Conservation (phyloP, 345 rosid species). For the Cardamine occulta region DNA sequence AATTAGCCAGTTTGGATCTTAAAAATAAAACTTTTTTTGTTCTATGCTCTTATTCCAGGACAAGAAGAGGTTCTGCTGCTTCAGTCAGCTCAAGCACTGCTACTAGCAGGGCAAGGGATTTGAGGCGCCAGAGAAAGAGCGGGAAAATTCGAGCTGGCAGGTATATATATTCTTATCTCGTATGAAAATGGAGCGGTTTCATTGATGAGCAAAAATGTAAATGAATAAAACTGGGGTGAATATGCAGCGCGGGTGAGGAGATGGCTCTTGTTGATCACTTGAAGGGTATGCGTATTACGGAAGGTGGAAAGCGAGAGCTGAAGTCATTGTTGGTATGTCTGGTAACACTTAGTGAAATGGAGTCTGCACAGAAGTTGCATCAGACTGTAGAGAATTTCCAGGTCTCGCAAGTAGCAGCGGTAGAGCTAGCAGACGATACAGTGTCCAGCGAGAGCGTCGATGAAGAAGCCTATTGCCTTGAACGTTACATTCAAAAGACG, state of each 20-base stretch:
- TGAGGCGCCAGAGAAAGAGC: conserved; percentile 68
- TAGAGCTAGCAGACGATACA: conserved; percentile 79
- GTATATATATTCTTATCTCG: conserved; percentile 42
- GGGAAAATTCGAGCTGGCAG: conserved; percentile 98
- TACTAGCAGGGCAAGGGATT: conserved; percentile 70
- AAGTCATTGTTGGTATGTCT: conserved; percentile 74
- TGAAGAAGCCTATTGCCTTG: conserved; percentile 64
- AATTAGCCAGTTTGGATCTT: not conserved
- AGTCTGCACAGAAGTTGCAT: conserved; percentile 74
- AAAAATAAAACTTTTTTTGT: conserved; percentile 2
- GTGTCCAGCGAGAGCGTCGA: conserved; percentile 55
- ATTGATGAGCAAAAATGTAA: conserved; percentile 14
- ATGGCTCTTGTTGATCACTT: conserved; percentile 91
- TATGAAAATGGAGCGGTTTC: not conserved
- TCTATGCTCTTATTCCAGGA: conserved; percentile 51
- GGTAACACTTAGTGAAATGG: conserved; percentile 70
- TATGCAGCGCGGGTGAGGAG: conserved; percentile 89
- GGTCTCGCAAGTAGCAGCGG: conserved; percentile 76
- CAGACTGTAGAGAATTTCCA: conserved; percentile 71
- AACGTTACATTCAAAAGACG: conserved; percentile 50
- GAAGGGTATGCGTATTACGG: conserved; percentile 76
- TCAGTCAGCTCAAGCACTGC: conserved; percentile 65
- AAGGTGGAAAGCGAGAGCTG: conserved; percentile 77
- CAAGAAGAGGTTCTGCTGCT: conserved; percentile 75
- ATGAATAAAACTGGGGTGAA: conserved; percentile 34